phyloP scores from a whole-genome alignment of 768 basidiomycete species.

The Termitomyces sp. region DNA sequence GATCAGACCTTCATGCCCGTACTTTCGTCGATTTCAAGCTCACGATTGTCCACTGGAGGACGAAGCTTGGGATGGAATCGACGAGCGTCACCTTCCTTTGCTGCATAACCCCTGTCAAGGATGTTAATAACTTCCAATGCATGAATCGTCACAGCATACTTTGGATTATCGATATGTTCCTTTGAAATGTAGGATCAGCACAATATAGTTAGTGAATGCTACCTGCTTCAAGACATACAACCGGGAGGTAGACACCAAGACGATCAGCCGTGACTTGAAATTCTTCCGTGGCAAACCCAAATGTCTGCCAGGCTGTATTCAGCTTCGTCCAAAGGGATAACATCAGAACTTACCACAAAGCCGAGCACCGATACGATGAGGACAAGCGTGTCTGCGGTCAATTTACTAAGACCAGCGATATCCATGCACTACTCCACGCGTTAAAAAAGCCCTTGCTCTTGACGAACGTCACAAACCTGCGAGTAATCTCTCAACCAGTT shows the following conservation, averaged over 20 bases:
- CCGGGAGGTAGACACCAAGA: slow-evolving; percentile 72
- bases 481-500: slow-evolving; percentile 73
- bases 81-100: slow-evolving; percentile 66
- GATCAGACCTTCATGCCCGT: slow-evolving; percentile 71
- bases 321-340: background rate
- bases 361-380: slow-evolving; percentile 53
- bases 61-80: slow-evolving; percentile 66
- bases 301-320: slow-evolving; percentile 32
- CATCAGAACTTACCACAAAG: slow-evolving; percentile 37
- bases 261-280: slow-evolving; percentile 70
- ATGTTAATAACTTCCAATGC: background rate
- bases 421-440: slow-evolving; percentile 49
- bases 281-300: slow-evolving; percentile 59
- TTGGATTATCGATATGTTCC: slow-evolving; percentile 81
- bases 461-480: slow-evolving; percentile 28
- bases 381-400: slow-evolving; percentile 58
- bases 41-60: slow-evolving; percentile 64
- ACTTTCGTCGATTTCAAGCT: slow-evolving; percentile 69
- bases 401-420: slow-evolving; percentile 62
- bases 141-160: slow-evolving; percentile 27
- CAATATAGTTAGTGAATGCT: background rate
- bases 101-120: slow-evolving; percentile 53
- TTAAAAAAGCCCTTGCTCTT: background rate
- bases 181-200: slow-evolving; percentile 11
- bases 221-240: slow-evolving; percentile 30